Evolutionary conservation across 164 flowering plant genomes (phyloP).

Genomic region (Magnolia sinica): DNA sequence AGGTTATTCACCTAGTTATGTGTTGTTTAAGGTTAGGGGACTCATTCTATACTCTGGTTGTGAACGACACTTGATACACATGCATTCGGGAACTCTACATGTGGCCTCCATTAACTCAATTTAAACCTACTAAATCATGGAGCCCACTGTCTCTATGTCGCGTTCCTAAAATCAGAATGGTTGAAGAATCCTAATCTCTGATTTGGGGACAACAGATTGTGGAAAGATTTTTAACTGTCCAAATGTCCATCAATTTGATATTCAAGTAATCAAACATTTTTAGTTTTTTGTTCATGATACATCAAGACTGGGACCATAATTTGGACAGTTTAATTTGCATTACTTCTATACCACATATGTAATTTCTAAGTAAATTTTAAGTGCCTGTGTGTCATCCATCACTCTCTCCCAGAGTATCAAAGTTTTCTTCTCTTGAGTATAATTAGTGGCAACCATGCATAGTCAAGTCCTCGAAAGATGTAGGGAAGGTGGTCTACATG

Average conservation of each 20-base stretch:
- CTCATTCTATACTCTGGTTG: too few species aligned
- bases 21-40: background rate
- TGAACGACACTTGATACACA: too few species aligned
- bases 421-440: background rate
- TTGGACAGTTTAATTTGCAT: background rate
- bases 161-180: too few species aligned
- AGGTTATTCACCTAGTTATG: background rate
- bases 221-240: too few species aligned
- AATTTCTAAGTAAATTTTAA: background rate
- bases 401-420: background rate
- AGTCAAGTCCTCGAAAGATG: conserved; percentile 5
- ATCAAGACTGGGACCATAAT: background rate
- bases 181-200: too few species aligned
- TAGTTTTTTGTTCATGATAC: background rate
- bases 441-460: background rate
- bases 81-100: too few species aligned
- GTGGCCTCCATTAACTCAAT: too few species aligned
- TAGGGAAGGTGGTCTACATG: conserved; percentile 15
- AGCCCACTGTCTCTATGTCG: too few species aligned
- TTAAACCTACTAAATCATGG: too few species aligned
- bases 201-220: too few species aligned
- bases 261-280: background rate
- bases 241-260: background rate
- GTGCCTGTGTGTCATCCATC: background rate
- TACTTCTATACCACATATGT: background rate